Conservation (phyloP, 164 flowering plant genomes). For the Buxus sempervirens region DNA sequence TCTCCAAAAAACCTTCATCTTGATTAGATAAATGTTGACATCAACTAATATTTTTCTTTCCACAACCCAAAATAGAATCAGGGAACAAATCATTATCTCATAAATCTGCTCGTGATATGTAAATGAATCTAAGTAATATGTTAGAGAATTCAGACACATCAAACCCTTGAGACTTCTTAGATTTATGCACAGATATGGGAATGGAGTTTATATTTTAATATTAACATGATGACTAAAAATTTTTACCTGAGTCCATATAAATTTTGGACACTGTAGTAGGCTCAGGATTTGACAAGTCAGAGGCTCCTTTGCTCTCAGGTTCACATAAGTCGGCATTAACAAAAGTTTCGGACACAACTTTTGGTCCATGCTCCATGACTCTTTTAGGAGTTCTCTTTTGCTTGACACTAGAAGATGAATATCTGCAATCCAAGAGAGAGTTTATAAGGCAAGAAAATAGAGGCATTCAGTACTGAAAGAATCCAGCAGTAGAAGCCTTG, state of each 20-base stretch:
- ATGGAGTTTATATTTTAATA: background rate
- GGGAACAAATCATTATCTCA: no score
- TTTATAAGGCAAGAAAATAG: background rate
- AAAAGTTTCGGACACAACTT: slow-evolving; percentile 21
- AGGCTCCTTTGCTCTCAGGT: slow-evolving; percentile 24
- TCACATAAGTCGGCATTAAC: slow-evolving; percentile 14
- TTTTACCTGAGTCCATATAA: slow-evolving; percentile 35
- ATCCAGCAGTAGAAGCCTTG: slow-evolving; percentile 5
- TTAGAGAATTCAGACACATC: no score
- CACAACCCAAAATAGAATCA: no score
- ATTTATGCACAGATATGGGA: background rate
- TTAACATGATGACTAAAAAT: background rate
- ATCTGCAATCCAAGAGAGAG: slow-evolving; percentile 20
- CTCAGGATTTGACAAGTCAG: slow-evolving; percentile 33
- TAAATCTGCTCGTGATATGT: no score
- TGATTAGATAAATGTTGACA: no score
- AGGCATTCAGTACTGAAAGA: background rate
- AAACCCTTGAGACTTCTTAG: background rate
- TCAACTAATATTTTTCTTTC: no score
- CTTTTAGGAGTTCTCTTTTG: slow-evolving; percentile 57
- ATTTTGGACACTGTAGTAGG: slow-evolving; percentile 18
- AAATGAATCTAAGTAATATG: no score
- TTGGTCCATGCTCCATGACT: slow-evolving; percentile 27
- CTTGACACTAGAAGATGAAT: slow-evolving; percentile 31
- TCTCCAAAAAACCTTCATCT: no score